Conservation (phyloP, 345 rosid genomes). For the Eucalyptus fibrosa region DNA sequence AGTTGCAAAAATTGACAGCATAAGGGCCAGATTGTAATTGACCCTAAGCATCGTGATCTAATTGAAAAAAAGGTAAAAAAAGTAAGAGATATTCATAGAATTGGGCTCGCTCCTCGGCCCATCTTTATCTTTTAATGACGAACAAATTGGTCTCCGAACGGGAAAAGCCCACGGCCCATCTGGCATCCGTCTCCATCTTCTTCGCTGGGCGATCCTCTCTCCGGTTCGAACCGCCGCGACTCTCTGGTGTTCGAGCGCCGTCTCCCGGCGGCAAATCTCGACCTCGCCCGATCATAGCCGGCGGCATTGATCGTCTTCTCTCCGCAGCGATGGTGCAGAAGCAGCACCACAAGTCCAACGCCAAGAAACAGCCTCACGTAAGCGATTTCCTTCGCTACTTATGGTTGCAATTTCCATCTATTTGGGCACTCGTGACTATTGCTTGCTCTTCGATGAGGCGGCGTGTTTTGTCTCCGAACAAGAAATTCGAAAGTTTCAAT, state of each 20-base stretch:
- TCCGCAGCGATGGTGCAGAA: constrained; percentile 51
- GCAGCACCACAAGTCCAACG: constrained; percentile 51
- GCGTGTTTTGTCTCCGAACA: not conserved
- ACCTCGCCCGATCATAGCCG: not conserved
- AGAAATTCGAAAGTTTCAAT: not conserved
- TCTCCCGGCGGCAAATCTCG: not conserved
- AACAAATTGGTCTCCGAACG: not conserved
- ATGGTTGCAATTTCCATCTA: not conserved
- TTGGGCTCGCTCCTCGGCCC: not conserved
- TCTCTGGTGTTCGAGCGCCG: not conserved
- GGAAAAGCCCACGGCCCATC: not conserved
- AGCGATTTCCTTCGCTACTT: not conserved
- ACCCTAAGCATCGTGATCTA: not conserved
- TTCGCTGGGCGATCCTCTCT: not conserved
- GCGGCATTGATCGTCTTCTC: not conserved
- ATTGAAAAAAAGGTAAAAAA: not conserved
- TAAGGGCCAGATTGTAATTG: not conserved
- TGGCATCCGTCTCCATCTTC: not conserved
- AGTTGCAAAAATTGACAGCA: not conserved
- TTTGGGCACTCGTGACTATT: not conserved
- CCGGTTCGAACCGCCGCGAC: not conserved
- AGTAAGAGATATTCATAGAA: not conserved
- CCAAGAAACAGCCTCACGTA: constrained; percentile 49
- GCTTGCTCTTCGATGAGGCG: not conserved
- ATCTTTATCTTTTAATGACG: fast-evolving